A percentile compares a stretch with the other conserved stretches of the same genome.
These are phyloP conservation scores for Podospora comata DNA, from an alignment of 495 filamentous ascomycete genomes.

Conservation along the genomic window DNA sequence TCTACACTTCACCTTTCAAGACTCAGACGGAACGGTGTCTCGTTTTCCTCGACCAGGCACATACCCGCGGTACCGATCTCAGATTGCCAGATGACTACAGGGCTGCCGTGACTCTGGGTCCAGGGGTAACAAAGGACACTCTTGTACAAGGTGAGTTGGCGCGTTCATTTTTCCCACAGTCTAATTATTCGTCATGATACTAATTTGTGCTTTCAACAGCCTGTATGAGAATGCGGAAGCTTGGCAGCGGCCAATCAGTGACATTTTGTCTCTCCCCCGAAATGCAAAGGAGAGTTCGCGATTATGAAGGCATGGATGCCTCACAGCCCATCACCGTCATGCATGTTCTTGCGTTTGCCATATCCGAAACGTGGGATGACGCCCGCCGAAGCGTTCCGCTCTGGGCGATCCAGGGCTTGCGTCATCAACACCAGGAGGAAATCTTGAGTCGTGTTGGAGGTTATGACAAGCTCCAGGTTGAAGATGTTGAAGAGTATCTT, in stretches of 20 bases:
- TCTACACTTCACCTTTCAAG: conserved; percentile 59
- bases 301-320: background rate
- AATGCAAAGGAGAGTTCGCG: conserved; percentile 45
- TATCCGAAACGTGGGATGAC: conserved; percentile 55
- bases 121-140: conserved; percentile 66
- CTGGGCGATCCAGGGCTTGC: conserved; percentile 59
- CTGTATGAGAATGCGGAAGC: conserved; percentile 64
- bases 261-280: conserved; percentile 55
- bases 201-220: conserved; percentile 27
- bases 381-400: conserved; percentile 49
- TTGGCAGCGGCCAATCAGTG: conserved; percentile 61
- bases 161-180: conserved; percentile 41
- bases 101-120: conserved; percentile 68
- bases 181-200: background rate
- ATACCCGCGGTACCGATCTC: conserved; percentile 73
- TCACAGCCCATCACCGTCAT: conserved; percentile 31
- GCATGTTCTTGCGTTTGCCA: conserved; percentile 59
- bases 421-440: conserved; percentile 39
- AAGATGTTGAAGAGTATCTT: conserved; percentile 44
- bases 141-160: conserved; percentile 65
- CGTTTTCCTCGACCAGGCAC: conserved; percentile 62
- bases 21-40: conserved; percentile 42
- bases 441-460: conserved; percentile 26
- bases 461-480: conserved; percentile 14
- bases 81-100: conserved; percentile 57